Base-by-base conservation (phyloP, 164 flowering plant species). In the Tinospora cordifolia region DNA sequence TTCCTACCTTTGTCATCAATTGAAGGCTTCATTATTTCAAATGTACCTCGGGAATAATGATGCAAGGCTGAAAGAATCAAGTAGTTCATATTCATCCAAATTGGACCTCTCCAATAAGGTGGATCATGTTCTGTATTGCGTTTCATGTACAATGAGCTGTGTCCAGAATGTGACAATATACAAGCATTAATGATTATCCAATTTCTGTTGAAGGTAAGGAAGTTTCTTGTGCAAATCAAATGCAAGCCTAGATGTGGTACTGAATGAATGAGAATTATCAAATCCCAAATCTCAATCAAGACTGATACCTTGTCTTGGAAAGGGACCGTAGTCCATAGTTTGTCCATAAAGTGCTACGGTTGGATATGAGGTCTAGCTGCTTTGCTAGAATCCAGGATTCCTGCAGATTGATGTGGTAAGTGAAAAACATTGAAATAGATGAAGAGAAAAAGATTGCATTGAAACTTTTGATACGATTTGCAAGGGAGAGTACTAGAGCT, bases 1-100 rank as follows among this genome's bases (percentile, higher is more conserved):
- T 34, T 64, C 4, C 13, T 12, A 1, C 38, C 19, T 3, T 66
- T n/a, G 13, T 3, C n/a, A 24, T 5, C 7, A 66, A 24, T 11
- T 24, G 46, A 6, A 10, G 46, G 6, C 3, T 44, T 22, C 15
- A 17, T 8, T 39, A 9, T 6, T 44, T 41, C 19, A 1, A 8
- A 60, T 7, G 46, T 82, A 89, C 97, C 97, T 89, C 74, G 68
- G 1, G 96, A 84, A 72, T 92, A 95, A 73, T 88, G 87, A 71
- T 87, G 82, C 36, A 92, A 96, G 5, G 98, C 77, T 34, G 99
- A 91, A 75, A 95, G 93, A 80, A 91, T 90, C 92, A 87, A 63
- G 82, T 92, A 95, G 73, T 95, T 95, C 90, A 95, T 87, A 83
- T 92, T 91, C 81, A 95, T 90, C 99, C 99, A 92, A 67, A 92